A percentile compares a stretch with the other conserved stretches of the same genome.
Conservation (phyloP, 129 eudicot genomes). For the Ambrosia artemisiifolia region DNA sequence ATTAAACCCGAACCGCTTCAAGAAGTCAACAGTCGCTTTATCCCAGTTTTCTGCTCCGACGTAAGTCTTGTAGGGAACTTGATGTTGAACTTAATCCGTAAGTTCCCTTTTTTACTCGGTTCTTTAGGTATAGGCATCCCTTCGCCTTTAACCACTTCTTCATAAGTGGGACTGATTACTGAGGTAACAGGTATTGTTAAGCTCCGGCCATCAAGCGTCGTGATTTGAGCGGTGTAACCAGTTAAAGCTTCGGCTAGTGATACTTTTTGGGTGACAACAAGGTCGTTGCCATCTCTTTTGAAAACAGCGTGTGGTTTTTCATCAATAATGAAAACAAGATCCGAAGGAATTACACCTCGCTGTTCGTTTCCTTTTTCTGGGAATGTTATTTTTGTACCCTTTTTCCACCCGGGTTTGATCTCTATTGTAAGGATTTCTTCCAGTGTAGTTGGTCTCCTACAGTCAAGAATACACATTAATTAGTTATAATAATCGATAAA, state of each 20-base stretch:
- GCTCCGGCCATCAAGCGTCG: constrained; percentile 58
- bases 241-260: constrained; percentile 64
- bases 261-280: constrained; percentile 49
- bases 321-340: constrained; percentile 60
- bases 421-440: constrained; percentile 67
- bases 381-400: constrained; percentile 73
- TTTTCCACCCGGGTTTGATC: constrained; percentile 80
- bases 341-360: constrained; percentile 58
- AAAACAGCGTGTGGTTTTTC: constrained; percentile 66
- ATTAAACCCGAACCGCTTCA: constrained; percentile 8
- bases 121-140: constrained; percentile 79
- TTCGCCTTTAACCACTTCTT: constrained; percentile 65
- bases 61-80: constrained; percentile 63
- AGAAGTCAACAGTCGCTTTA: constrained; percentile 46
- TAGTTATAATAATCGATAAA: not conserved
- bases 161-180: constrained; percentile 60
- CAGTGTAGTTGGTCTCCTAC: constrained; percentile 62
- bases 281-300: constrained; percentile 68
- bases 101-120: constrained; percentile 57
- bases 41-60: constrained; percentile 57
- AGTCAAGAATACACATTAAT: constrained; percentile 2
- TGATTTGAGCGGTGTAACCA: constrained; percentile 57
- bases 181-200: constrained; percentile 53
- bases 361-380: constrained; percentile 71
- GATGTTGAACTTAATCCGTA: constrained; percentile 58